phyloP scores from a whole-genome alignment of 1,139 yeast species.

The Hansenula lynferdii region DNA sequence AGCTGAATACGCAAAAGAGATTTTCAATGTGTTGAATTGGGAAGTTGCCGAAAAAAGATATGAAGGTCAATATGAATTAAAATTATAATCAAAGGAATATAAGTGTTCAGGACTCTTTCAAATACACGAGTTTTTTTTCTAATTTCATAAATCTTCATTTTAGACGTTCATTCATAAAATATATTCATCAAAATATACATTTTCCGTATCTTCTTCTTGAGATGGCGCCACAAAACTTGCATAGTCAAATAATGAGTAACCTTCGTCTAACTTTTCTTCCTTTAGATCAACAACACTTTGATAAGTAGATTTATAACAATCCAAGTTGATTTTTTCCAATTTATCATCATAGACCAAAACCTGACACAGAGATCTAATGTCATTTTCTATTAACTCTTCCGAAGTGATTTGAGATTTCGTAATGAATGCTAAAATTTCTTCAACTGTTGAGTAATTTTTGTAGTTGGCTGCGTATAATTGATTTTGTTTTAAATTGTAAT shows the following conservation, averaged over 20 bases:
- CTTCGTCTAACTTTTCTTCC: slow-evolving; percentile 22
- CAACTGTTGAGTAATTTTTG: slow-evolving; percentile 63
- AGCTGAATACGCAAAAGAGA: slow-evolving; percentile 88
- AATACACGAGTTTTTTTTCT: no score
- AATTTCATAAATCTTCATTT: no score
- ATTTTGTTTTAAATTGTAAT: slow-evolving; percentile 16
- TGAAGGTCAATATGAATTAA: slow-evolving; percentile 21
- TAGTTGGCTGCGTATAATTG: slow-evolving; percentile 48
- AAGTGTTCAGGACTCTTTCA: slow-evolving; percentile 3
- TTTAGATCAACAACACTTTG: slow-evolving; percentile 36
- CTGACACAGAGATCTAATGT: slow-evolving; percentile 80
- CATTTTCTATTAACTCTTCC: slow-evolving; percentile 70
- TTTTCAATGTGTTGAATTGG: slow-evolving; percentile 96
- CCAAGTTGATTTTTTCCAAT: slow-evolving; percentile 57
- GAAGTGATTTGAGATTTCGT: slow-evolving; percentile 71
- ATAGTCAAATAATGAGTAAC: slow-evolving; percentile 32
- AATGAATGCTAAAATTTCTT: slow-evolving; percentile 73
- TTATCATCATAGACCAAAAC: slow-evolving; percentile 86
- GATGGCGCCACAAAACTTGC: slow-evolving; percentile 28
- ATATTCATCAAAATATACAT: slow-evolving; percentile 36
- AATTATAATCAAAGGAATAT: slow-evolving; percentile 1
- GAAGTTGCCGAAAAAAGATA: slow-evolving; percentile 67
- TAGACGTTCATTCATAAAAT: slow-evolving; percentile 17
- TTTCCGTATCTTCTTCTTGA: slow-evolving; percentile 25
- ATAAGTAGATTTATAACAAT: slow-evolving; percentile 55